These are phyloP conservation scores for Pelargonium cotyledonis DNA, from an alignment of 441 rosid species.

Conservation along the genomic window DNA sequence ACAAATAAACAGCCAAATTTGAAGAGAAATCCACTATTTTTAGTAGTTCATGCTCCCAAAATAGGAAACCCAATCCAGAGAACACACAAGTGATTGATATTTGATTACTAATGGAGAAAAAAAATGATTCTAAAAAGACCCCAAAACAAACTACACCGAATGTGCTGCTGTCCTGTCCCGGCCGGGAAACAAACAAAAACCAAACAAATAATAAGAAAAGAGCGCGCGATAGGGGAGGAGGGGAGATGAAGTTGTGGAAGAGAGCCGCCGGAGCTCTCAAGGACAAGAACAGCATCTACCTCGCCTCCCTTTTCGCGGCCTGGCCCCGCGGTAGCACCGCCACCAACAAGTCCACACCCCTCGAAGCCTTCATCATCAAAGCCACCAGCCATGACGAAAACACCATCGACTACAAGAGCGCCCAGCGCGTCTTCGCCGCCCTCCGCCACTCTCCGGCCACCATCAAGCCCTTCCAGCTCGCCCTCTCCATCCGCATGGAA, in stretches of 20 bases:
- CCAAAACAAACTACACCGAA: too few relatives aligned
- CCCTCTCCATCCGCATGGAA: slow-evolving; percentile 16
- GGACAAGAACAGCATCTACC: not conserved
- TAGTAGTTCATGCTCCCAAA: too few relatives aligned
- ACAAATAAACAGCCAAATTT: too few relatives aligned
- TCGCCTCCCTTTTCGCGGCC: not conserved
- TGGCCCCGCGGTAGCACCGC: not conserved
- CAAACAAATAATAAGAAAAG: too few relatives aligned
- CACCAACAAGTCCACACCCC: not conserved
- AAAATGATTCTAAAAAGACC: too few relatives aligned
- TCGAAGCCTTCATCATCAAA: not conserved
- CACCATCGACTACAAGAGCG: not conserved
- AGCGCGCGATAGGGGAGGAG: not conserved
- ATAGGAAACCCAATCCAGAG: too few relatives aligned
- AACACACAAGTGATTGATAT: too few relatives aligned
- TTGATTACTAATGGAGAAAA: too few relatives aligned
- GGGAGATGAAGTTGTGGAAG: not conserved
- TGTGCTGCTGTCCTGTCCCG: too few relatives aligned
- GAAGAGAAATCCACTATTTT: too few relatives aligned
- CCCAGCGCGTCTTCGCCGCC: not conserved
- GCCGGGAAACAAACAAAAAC: too few relatives aligned
- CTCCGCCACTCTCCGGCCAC: slow-evolving; percentile 4
- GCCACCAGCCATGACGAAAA: not conserved
- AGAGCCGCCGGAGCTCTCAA: not conserved
- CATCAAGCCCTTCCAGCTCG: slow-evolving; percentile 17